These are phyloP conservation scores for Candida xyloterini DNA, from an alignment of 805 yeast species.

Conservation along the genomic window DNA sequence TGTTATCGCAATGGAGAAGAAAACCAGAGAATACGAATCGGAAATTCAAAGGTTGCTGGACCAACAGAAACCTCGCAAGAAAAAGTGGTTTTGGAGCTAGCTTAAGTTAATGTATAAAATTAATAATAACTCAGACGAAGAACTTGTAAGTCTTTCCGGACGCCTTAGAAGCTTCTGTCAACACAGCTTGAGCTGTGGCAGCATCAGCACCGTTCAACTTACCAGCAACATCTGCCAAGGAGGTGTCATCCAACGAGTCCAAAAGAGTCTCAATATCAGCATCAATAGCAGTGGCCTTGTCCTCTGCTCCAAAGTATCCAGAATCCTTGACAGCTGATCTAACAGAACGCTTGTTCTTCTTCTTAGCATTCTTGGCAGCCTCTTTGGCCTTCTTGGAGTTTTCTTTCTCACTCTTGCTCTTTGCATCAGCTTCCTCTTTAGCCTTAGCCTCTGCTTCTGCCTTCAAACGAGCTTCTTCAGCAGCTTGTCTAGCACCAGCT, in stretches of 20 bases:
- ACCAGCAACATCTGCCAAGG: conserved; percentile 70
- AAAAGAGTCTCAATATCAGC: conserved; percentile 77
- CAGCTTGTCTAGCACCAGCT: conserved; percentile 96
- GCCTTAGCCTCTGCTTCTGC: conserved; percentile 86
- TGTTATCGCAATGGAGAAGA: conserved; percentile 22
- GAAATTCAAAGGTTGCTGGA: conserved; percentile 28
- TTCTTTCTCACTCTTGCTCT: conserved; percentile 56
- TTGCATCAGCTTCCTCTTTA: conserved; percentile 72
- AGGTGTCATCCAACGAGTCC: conserved; percentile 76
- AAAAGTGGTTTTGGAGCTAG: conserved; percentile 20
- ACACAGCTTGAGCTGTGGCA: conserved; percentile 54
- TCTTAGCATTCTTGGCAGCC: conserved; percentile 95
- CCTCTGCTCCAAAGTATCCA: conserved; percentile 80
- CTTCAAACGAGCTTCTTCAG: conserved; percentile 83
- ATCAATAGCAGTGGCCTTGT: conserved; percentile 63
- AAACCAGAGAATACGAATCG: conserved; percentile 24
- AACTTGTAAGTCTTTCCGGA: conserved; percentile 33
- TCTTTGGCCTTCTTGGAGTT: conserved; percentile 82
- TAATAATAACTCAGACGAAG: conserved; percentile 11
- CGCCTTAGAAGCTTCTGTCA: conserved; percentile 53
- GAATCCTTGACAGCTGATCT: conserved; percentile 81
- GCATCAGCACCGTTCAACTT: conserved; percentile 59
- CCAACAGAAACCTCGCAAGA: conserved; percentile 18
- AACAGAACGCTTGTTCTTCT: conserved; percentile 64
- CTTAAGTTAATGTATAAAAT: conserved; percentile 3